Evolutionary conservation across 768 basidiomycete species (phyloP), one percentile per base, ranked within the genome.

Genomic region (Leccinum fibrillosum): DNA sequence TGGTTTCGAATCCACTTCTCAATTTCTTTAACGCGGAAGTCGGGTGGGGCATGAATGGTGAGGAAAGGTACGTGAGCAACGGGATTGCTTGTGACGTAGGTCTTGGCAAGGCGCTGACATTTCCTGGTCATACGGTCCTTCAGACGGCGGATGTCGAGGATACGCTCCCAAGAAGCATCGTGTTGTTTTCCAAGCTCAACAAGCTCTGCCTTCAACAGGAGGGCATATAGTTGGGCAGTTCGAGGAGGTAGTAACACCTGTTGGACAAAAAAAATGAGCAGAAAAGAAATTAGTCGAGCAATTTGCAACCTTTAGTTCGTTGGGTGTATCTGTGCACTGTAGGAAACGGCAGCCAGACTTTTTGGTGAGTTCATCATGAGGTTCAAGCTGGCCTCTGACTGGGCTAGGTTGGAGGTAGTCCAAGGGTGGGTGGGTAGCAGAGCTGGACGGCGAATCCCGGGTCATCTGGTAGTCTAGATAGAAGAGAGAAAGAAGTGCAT

Each of bases 51-150:
- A 51, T 87, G 77, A 39, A 88, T 73, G 11, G 86, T 86, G 60
- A 85, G 83, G 71, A 89, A 89, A 32, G 80, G 75, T 54, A 77
- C 73, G 17, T 72, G 69, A 34, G 77, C 70, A 52, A 76, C 69
- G 55, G 76, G 71, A 45, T 71, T 77, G 26, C 75, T 68, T 30
- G 76, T 67, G 12, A 80, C 73, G 52, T 72, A 67, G 55, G 71
- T 71, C 61, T 80, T 83, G 48, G 82, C 80, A 47, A 89, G 74
- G 55, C 85, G 82, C 62, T 84, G 83, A 67, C 86, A 89, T 66
- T 90, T 90, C 70, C 88, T 85, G 61, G 89, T 84, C 88, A 90
- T 89, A 58, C 89, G 82, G 69, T 90, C 88, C 75, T 90, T 90
- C 65, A 90, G 77, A 62, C 84, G 88, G 13, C 88, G 86, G 50